Conservation (phyloP, 306 rosid genomes). For the Medicago truncatula region MtrunA17r5.0-ANR NC_053044.1:36346501-36347000, state of each 20-base stretch:
- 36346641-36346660: conserved; percentile 27
- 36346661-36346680: conserved; percentile 10
- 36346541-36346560: conserved; percentile 58
- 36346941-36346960: too few relatives aligned
- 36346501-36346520: conserved; percentile 48
- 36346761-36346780: conserved; percentile 8
- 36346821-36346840: too few relatives aligned
- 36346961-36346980: too few relatives aligned
- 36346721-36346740: conserved; percentile 25
- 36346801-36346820: too few relatives aligned
- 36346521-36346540: conserved; percentile 56
- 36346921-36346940: too few relatives aligned
- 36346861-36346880: too few relatives aligned
- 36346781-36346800: too few relatives aligned
- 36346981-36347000: too few relatives aligned
- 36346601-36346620: conserved; percentile 37
- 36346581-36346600: conserved; percentile 50
- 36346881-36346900: too few relatives aligned
- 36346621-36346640: conserved; percentile 22
- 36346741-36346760: conserved; percentile 10
- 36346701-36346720: conserved; percentile 41
- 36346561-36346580: conserved; percentile 60
- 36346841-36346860: too few relatives aligned
- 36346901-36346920: too few relatives aligned
- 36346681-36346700: conserved; percentile 39